Evolutionary conservation across 495 filamentous ascomycete genomes (phyloP).

Genomic region (Aspergillus nidulans): DNA sequence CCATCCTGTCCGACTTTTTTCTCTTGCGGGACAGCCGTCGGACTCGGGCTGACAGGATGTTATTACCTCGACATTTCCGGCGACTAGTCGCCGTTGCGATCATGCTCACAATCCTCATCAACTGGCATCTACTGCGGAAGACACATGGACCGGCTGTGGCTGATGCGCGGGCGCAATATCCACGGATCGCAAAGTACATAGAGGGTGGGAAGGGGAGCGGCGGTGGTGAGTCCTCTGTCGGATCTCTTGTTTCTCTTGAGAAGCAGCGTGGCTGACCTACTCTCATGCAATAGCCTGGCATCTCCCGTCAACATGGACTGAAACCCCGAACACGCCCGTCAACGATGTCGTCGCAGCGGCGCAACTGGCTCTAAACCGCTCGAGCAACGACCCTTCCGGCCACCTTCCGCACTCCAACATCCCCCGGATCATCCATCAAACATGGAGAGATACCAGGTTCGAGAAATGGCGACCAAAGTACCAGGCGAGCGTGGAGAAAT

Average conservation of each 20-base stretch:
- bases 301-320: slow-evolving; percentile 12
- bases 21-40: background rate
- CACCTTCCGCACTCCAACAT: slow-evolving; percentile 12
- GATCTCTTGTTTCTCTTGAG: background rate
- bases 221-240: background rate
- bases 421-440: slow-evolving; percentile 19
- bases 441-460: slow-evolving; percentile 12
- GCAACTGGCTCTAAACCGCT: slow-evolving; percentile 2
- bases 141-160: background rate
- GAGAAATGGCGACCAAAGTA: slow-evolving; percentile 12
- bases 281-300: slow-evolving; percentile 15
- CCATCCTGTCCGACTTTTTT: background rate
- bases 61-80: background rate
- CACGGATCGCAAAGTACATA: background rate
- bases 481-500: slow-evolving; percentile 13
- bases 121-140: background rate
- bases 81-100: background rate
- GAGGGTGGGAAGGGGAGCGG: background rate
- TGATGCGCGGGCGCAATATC: background rate
- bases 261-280: background rate
- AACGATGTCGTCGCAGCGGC: slow-evolving; percentile 12
- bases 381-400: background rate
- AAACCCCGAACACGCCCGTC: background rate
- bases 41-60: background rate
- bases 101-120: background rate